These are phyloP conservation scores for Pythium folliculosum DNA, from an alignment of 352 stramenopile species.

Conservation along the genomic window DNA sequence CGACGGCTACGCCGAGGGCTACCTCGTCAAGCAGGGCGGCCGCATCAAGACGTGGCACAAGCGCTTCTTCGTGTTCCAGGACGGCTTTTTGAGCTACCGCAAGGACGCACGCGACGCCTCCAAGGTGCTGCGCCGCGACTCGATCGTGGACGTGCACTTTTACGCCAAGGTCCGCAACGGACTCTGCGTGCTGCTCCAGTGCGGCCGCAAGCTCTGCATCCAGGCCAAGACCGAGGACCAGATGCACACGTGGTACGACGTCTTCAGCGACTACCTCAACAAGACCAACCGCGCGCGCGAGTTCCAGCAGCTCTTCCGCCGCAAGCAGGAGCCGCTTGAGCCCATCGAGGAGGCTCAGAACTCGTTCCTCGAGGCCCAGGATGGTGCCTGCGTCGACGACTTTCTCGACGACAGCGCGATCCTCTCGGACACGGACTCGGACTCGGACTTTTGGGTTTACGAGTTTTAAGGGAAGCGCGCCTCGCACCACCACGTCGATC, in stretches of 20 bases:
- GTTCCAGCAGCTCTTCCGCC: conserved; percentile 19
- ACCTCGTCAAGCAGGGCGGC: conserved; percentile 62
- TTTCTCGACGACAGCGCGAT: conserved; percentile 10
- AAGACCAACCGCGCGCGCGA: conserved; percentile 18
- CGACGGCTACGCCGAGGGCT: conserved; percentile 69
- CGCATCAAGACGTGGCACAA: conserved; percentile 79
- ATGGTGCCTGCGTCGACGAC: too few species aligned
- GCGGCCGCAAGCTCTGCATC: conserved; percentile 47
- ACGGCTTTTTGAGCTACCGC: conserved; percentile 60
- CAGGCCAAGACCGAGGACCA: conserved; percentile 55
- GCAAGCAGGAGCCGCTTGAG: conserved; percentile 17
- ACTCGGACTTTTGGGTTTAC: conserved; percentile 27
- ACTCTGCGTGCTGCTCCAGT: conserved; percentile 50
- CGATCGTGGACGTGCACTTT: conserved; percentile 55
- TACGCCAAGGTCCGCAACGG: conserved; percentile 51
- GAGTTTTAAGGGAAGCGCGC: conserved; percentile 13
- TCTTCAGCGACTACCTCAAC: conserved; percentile 52
- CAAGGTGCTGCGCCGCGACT: conserved; percentile 49
- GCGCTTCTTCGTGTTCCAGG: conserved; percentile 79
- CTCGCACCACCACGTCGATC: background rate
- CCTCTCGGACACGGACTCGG: conserved; percentile 26
- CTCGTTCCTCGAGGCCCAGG: conserved; percentile 6
- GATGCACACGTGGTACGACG: conserved; percentile 62
- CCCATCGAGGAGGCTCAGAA: conserved; percentile 24
- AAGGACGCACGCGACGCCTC: conserved; percentile 57